Conservation (phyloP, 805 yeast genomes). For the Candida montana region DNA sequence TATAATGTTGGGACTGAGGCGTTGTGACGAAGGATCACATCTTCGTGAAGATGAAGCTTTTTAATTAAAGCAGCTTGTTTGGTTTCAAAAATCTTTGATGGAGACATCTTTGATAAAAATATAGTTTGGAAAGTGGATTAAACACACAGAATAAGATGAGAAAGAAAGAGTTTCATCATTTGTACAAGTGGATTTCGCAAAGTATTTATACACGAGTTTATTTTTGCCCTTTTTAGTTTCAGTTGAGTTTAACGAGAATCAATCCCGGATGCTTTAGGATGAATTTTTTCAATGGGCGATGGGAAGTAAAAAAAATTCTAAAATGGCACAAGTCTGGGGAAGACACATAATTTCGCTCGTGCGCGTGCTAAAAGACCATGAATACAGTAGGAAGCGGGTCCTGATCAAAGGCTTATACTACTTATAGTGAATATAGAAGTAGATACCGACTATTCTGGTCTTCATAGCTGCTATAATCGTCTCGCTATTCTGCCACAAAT, state of each 20-base stretch:
- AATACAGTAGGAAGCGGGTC: no score
- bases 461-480: not conserved
- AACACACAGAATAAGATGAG: conserved; percentile 2
- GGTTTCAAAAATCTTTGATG: conserved; percentile 20
- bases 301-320: not conserved
- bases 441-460: not conserved
- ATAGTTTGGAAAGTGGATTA: not conserved
- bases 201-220: conserved; percentile 7
- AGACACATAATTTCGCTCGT: not conserved
- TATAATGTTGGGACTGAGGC: conserved; percentile 89
- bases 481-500: not conserved
- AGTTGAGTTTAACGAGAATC: not conserved
- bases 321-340: not conserved
- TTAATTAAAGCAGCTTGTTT: conserved; percentile 20
- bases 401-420: no score
- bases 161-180: not conserved
- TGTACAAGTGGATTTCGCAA: no score
- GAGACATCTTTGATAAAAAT: conserved; percentile 19
- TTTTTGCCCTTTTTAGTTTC: not conserved
- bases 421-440: no score
- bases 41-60: conserved; percentile 48
- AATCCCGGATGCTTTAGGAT: conserved; percentile 11
- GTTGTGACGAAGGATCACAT: conserved; percentile 75
- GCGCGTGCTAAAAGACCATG: no score
- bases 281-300: conserved; percentile 1